Percentiles rank a stretch among this genome's conserved stretches.
These are phyloP conservation scores for Entomortierella parvispora DNA, from an alignment of 192 early-diverging fungal species.

Conservation along the genomic window DNA sequence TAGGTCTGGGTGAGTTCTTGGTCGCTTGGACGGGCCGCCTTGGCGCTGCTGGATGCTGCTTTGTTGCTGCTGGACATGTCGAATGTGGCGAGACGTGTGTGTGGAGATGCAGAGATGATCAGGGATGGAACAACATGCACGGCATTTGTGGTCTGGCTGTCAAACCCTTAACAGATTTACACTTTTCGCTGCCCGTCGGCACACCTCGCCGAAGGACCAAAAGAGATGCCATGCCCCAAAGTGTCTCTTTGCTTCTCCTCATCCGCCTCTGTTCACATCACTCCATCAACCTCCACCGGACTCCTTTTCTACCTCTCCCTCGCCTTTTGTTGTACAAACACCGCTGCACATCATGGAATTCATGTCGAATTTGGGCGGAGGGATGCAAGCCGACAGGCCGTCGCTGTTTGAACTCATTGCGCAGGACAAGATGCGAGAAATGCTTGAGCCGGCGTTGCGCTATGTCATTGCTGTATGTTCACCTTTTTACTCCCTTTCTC, in stretches of 20 bases:
- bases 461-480: conserved; percentile 81
- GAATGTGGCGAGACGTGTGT: background rate
- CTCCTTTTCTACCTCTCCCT: background rate
- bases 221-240: too few species aligned
- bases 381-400: conserved; percentile 75
- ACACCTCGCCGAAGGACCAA: background rate
- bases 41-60: conserved; percentile 31
- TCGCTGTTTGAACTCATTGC: conserved; percentile 93
- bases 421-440: conserved; percentile 82
- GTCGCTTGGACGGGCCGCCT: conserved; percentile 61
- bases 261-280: too few species aligned
- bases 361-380: conserved; percentile 80
- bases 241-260: too few species aligned
- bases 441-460: conserved; percentile 86
- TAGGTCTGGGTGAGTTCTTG: conserved; percentile 68
- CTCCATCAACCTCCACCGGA: background rate
- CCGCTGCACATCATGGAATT: conserved; percentile 73
- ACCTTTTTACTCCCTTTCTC: background rate
- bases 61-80: background rate
- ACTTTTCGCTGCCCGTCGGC: background rate
- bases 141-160: too few species aligned
- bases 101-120: background rate
- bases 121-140: background rate
- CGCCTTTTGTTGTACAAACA: background rate
- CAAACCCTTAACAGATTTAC: background rate